Percentiles rank a stretch among this genome's conserved stretches.
These are phyloP conservation scores for Pichia sporocuriosa DNA, from an alignment of 805 yeast genomes.

Conservation along the genomic window DNA sequence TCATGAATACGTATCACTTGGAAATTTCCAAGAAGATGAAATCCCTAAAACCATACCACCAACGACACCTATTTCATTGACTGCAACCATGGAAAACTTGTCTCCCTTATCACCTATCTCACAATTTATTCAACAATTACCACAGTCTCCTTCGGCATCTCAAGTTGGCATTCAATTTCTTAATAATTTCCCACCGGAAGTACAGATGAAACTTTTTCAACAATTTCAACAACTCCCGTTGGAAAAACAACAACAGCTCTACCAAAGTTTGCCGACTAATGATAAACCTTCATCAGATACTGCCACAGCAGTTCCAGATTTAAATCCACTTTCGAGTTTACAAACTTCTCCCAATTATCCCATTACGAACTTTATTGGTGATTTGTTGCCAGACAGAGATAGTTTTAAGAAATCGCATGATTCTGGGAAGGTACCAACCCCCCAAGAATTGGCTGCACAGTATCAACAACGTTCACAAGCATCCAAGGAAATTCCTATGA, in stretches of 20 bases:
- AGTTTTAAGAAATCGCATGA: constrained; percentile 1
- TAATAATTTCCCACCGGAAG: constrained; percentile 13
- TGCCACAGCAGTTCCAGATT: neutral
- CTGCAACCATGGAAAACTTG: neutral
- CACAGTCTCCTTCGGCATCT: constrained; percentile 8
- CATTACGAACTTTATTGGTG: constrained; percentile 10
- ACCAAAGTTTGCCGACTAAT: constrained; percentile 12
- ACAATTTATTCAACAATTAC: constrained; percentile 11
- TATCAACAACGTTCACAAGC: constrained; percentile 14
- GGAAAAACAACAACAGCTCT: constrained; percentile 16
- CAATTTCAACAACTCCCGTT: constrained; percentile 14
- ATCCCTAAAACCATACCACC: constrained; percentile 1
- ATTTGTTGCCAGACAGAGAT: constrained; percentile 8
- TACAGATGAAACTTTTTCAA: constrained; percentile 13
- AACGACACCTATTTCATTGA: constrained; percentile 4
- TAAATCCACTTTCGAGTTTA: neutral
- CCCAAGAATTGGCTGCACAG: constrained; percentile 20
- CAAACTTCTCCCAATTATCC: neutral
- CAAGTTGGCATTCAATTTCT: constrained; percentile 11
- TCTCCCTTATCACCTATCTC: constrained; percentile 13
- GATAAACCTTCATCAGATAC: constrained; percentile 4
- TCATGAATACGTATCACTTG: too few relatives aligned
- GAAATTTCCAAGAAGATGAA: constrained; percentile 2
- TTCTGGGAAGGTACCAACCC: constrained; percentile 12
- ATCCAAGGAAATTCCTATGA: constrained; percentile 4